Evolutionary conservation across 2,329 filamentous ascomycete genomes (phyloP), one percentile per base, ranked within the genome.

Genomic region (Bipolaris oryzae): DNA sequence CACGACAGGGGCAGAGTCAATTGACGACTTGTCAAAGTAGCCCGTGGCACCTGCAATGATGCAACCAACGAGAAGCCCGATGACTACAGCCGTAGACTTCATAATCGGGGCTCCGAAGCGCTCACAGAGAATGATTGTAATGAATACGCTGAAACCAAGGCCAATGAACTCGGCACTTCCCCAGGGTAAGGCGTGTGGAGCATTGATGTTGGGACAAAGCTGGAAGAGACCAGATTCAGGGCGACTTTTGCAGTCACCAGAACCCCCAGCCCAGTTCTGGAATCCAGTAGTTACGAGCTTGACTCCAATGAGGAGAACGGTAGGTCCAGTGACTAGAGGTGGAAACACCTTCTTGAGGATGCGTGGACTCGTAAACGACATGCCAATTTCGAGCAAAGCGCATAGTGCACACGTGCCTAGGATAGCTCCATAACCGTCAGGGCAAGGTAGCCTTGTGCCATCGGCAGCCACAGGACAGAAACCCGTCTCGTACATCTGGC

Each of bases 101-200:
- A 95, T 93, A 63, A 95, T 89, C 0, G 91, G 91, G 0, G 89
- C 84, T 1, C 91, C 91, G 66, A 93, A 92, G 10, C 90, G 85
- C 75, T 95, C 91, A 72, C 89, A 91, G 11, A 94, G 72, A 58
- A 95, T 88, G 70, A 95, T 94, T 25, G 88, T 89, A 42, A 89
- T 65, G 70, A 94, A 94, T 34, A 93, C 91, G 42, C 86, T 86
- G 78, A 95, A 93, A 0, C 91, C 91, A 1, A 95, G 83, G 0
- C 87, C 91, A 5, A 95, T 85, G 64, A 89, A 92, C 74, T 95
- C 88, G 1, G 90, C 85, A 35, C 87, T 87, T 3, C 90, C 91
- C 91, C 91, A 95, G 0, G 79, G 87, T 1, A 94, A 80, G 13
- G 90, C 82, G 55, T 88, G 87, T 1, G 90, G 89, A 0, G 90